phyloP scores from a whole-genome alignment of 1,139 yeast species.

The Lodderomyces margitis region DNA sequence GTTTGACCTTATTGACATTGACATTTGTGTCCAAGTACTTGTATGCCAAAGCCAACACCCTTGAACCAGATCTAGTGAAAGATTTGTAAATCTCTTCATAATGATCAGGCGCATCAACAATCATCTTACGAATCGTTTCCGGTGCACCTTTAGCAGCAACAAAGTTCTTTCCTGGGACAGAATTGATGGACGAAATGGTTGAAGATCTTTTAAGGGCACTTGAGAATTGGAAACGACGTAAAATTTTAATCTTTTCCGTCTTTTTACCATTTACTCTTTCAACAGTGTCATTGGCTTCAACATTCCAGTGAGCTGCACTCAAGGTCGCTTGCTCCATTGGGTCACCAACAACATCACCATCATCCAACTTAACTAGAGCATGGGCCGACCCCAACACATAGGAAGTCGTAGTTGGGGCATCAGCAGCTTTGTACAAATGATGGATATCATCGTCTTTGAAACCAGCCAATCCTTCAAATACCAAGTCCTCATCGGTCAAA shows the following conservation, averaged over 20 bases:
- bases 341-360: slow-evolving; percentile 97
- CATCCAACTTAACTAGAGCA: slow-evolving; percentile 89
- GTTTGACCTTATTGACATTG: slow-evolving; percentile 51
- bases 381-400: slow-evolving; percentile 92
- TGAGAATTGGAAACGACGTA: slow-evolving; percentile 95
- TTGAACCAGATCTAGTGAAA: slow-evolving; percentile 92
- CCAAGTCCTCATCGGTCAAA: slow-evolving; percentile 93
- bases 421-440: slow-evolving; percentile 55
- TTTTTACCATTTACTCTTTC: slow-evolving; percentile 44
- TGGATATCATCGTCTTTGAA: slow-evolving; percentile 54
- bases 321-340: slow-evolving; percentile 98
- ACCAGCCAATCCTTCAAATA: slow-evolving; percentile 95
- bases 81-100: slow-evolving; percentile 88
- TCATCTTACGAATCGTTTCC: slow-evolving; percentile 86
- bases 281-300: slow-evolving; percentile 70
- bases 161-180: slow-evolving; percentile 53
- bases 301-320: slow-evolving; percentile 82
- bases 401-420: slow-evolving; percentile 64
- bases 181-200: slow-evolving; percentile 67
- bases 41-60: slow-evolving; percentile 93
- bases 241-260: slow-evolving; percentile 60
- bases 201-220: slow-evolving; percentile 94
- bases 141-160: slow-evolving; percentile 99
- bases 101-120: slow-evolving; percentile 65
- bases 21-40: slow-evolving; percentile 61